These are phyloP conservation scores for Pestalotiopsis sp. DNA, from an alignment of 2,329 filamentous ascomycete species.

Conservation along the genomic window DNA sequence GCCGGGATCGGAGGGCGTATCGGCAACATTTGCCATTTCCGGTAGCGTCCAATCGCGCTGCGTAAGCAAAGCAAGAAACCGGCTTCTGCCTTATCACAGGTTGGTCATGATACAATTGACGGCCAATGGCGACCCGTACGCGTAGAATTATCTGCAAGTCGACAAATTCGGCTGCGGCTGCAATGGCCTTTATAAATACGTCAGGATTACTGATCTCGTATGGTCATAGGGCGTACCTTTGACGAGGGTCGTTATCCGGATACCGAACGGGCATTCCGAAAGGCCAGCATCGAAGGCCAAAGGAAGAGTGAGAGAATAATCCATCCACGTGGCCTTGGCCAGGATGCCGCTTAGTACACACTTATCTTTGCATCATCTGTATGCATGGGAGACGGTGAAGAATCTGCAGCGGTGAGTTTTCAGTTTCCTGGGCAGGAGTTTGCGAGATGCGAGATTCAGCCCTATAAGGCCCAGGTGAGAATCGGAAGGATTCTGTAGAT, in stretches of 20 bases:
- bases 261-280: background rate
- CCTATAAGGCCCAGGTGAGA: background rate
- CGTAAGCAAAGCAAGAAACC: background rate
- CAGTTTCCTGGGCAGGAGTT: background rate
- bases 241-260: background rate
- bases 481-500: background rate
- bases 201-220: background rate
- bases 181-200: background rate
- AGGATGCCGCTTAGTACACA: background rate
- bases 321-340: background rate
- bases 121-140: background rate
- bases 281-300: background rate
- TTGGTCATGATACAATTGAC: background rate
- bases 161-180: background rate
- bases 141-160: background rate
- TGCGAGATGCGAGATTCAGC: background rate
- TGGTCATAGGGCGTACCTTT: background rate
- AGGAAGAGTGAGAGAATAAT: background rate
- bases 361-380: background rate
- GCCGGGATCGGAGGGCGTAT: background rate
- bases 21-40: background rate
- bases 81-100: background rate
- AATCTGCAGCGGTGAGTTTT: background rate
- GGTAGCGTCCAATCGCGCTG: background rate
- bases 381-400: background rate